Evolutionary conservation across 306 rosid species (phyloP).

Genomic region (Rubus idaeus): DNA sequence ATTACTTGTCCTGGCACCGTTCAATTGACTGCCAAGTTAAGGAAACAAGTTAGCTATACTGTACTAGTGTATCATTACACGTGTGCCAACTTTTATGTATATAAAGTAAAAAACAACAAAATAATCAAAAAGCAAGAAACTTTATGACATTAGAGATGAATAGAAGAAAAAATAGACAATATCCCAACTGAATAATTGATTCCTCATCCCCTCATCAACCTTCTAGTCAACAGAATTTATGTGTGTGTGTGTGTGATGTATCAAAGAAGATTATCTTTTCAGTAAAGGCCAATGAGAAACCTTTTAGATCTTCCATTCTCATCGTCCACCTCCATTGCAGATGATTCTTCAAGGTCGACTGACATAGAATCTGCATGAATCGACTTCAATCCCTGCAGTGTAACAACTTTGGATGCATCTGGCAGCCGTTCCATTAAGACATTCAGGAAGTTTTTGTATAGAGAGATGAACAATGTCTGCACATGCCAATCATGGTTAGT

Average conservation of each 20-base stretch:
- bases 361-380: slow-evolving; percentile 56
- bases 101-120: background rate
- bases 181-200: background rate
- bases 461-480: slow-evolving; percentile 72
- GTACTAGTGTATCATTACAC: slow-evolving; percentile 9
- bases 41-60: slow-evolving; percentile 8
- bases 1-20: slow-evolving; percentile 55
- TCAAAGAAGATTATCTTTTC: background rate
- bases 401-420: slow-evolving; percentile 53
- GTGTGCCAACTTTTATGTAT: background rate
- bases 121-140: too few species aligned
- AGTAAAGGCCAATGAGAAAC: slow-evolving; percentile 31
- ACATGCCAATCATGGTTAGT: slow-evolving; percentile 29
- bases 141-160: background rate
- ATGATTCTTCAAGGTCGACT: slow-evolving; percentile 71
- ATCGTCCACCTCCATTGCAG: slow-evolving; percentile 80
- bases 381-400: slow-evolving; percentile 65
- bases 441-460: slow-evolving; percentile 73
- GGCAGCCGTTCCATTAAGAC: slow-evolving; percentile 83
- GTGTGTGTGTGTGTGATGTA: background rate
- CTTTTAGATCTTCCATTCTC: slow-evolving; percentile 70
- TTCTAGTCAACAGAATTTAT: background rate
- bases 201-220: background rate
- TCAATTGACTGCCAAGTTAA: slow-evolving; percentile 58
- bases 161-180: background rate